Evolutionary conservation across 1,139 yeast species (phyloP), one percentile per base, ranked within the genome.

Genomic region (Debaryomycetaceae sp.): DNA sequence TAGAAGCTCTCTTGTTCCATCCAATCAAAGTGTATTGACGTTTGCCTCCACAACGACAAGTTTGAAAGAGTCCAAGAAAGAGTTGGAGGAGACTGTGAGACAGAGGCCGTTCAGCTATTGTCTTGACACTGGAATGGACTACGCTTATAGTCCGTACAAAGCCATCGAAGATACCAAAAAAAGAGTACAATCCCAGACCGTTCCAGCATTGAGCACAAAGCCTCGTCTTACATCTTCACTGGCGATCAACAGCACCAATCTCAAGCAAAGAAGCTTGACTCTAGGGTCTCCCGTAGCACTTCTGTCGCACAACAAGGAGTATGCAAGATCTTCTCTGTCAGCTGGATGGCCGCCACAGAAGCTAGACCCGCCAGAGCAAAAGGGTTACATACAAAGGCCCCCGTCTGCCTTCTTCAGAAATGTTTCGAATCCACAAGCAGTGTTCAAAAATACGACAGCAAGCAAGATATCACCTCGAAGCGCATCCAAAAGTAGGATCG

Each of bases 71-170:
- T 54, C 56, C 22, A 57, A 56, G 24, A 24, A 37, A 8, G 61
- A 58, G 13, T 45, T 66, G 48, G 57, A 57, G 41, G 49, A 54
- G 5, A 47, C 51, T 37, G 63, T 65, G 4, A 53, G 65, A 42
- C 65, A 62, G 45, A 51, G 66, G 13, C 72, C 73, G 0, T 63
- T 60, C 43, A 63, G 67, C 43, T 65, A 50, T 44, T 62, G 72
- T 48, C 59, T 72, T 17, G 77, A 71, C 49, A 39, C 56, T 6
- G 62, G 63, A 3, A 58, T 54, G n/a, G 65, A 67, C 37, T 72
- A 72, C 49, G 52, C 50, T n/a, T 56, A 51, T 37, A 59, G 72
- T n/a, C 57, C 69, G 42, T 72, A 62, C 33, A 27, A 27, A 27
- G 31, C 31, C 31, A 27, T 27, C 4, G 8, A 7, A 8, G 31